Conservation (phyloP, 2,329 filamentous ascomycete genomes). For the Macrophomina pseudophaseolina region DNA sequence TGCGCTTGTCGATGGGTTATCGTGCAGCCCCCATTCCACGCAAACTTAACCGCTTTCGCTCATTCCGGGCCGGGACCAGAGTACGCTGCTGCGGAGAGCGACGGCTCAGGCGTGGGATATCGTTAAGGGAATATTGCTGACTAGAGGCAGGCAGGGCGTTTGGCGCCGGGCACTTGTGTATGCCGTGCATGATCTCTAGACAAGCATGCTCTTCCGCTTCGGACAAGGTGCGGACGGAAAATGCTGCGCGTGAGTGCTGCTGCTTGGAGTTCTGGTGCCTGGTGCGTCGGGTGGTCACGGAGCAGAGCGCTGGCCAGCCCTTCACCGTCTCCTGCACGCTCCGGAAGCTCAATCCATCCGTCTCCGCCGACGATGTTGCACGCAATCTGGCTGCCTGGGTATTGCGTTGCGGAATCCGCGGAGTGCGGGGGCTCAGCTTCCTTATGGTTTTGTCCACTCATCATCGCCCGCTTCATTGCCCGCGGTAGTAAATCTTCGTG, state of each 20-base stretch:
- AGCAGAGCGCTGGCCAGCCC: not conserved
- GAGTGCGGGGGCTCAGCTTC: constrained; percentile 11
- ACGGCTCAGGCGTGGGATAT: not conserved
- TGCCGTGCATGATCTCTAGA: constrained; percentile 14
- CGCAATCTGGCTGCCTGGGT: constrained; percentile 14
- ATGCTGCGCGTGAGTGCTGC: constrained; percentile 3
- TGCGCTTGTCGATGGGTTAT: not conserved
- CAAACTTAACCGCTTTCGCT: not conserved
- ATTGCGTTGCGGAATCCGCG: constrained; percentile 15
- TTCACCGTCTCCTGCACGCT: no score
- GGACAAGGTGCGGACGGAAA: not conserved
- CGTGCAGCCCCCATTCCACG: not conserved
- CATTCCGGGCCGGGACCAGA: not conserved
- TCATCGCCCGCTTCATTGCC: not conserved
- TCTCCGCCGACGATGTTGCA: not conserved
- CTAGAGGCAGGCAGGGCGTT: not conserved
- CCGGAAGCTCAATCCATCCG: constrained; percentile 12
- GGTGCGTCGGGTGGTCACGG: constrained; percentile 8
- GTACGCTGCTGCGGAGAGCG: not conserved
- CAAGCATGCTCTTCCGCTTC: not conserved
- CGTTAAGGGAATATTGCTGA: not conserved
- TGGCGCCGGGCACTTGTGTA: constrained; percentile 13
- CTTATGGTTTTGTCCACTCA: not conserved
- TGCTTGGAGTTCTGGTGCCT: not conserved
- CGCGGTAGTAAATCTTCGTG: not conserved